Evolutionary conservation across 2,329 filamentous ascomycete species (phyloP).

Genomic region (Aspergillus versicolor): DNA sequence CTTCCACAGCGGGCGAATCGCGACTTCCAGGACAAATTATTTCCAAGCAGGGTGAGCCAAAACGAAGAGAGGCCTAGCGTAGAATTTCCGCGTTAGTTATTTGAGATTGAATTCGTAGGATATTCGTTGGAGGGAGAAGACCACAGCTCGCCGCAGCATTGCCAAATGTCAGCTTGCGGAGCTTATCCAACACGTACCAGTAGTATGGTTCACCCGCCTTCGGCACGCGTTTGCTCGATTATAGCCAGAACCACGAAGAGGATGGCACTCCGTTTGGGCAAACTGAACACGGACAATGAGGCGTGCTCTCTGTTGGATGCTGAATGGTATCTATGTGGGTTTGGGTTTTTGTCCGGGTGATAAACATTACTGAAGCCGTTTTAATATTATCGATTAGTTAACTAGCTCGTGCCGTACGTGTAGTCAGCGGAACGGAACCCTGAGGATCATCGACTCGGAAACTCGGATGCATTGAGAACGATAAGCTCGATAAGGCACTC

Average conservation of each 20-base stretch:
- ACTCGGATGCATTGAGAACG: neutral
- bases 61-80: neutral
- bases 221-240: neutral
- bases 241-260: neutral
- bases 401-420: neutral
- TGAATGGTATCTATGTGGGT: neutral
- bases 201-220: neutral
- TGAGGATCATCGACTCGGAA: neutral
- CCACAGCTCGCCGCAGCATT: neutral
- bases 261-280: neutral
- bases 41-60: neutral
- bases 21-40: neutral
- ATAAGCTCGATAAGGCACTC: slow-evolving; percentile 9
- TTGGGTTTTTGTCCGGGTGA: neutral
- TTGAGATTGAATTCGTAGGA: neutral
- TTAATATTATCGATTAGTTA: neutral
- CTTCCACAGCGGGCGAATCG: slow-evolving; percentile 11
- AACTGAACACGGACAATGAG: neutral
- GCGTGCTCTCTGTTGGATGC: neutral
- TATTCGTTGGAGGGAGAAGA: neutral
- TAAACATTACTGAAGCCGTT: neutral
- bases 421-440: slow-evolving; percentile 5
- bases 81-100: neutral
- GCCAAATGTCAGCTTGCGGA: slow-evolving; percentile 3
- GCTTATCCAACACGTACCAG: slow-evolving; percentile 12